Evolutionary conservation across 441 rosid species (phyloP).

Genomic region (Pelargonium fulgidum): DNA sequence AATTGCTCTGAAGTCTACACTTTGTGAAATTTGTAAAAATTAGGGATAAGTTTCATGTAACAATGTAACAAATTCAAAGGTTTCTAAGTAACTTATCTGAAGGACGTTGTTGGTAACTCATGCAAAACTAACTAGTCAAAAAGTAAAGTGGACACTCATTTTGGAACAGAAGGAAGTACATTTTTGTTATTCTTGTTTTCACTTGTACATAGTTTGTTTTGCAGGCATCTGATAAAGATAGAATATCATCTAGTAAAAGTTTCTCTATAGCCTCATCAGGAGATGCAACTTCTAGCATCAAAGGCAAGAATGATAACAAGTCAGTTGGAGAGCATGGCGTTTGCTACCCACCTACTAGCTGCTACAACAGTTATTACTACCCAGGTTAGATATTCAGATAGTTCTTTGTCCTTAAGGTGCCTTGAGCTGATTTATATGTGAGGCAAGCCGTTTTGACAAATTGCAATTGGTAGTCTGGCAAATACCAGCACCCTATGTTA

Average conservation of each 20-base stretch:
- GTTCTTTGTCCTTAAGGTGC: background rate
- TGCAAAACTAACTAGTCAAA: background rate
- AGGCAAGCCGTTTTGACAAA: background rate
- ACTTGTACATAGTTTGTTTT: conserved; percentile 7
- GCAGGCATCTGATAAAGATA: conserved; percentile 34
- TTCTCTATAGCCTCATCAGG: conserved; percentile 19
- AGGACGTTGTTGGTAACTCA: background rate
- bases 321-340: conserved; percentile 27
- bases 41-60: no score
- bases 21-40: no score
- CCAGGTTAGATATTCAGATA: conserved; percentile 38
- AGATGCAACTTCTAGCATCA: conserved; percentile 21
- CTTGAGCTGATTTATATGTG: background rate
- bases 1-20: background rate
- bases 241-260: conserved; percentile 25
- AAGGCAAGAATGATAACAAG: conserved; percentile 25
- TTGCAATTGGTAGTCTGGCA: background rate
- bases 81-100: no score
- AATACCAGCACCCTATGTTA: background rate
- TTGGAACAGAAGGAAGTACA: background rate
- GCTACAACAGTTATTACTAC: conserved; percentile 34
- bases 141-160: background rate
- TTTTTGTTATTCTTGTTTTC: conserved; percentile 7
- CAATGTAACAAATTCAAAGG: no score
- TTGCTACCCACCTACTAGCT: conserved; percentile 28